Conservation (phyloP, 345 rosid species). For the Triadica sebifera region DNA sequence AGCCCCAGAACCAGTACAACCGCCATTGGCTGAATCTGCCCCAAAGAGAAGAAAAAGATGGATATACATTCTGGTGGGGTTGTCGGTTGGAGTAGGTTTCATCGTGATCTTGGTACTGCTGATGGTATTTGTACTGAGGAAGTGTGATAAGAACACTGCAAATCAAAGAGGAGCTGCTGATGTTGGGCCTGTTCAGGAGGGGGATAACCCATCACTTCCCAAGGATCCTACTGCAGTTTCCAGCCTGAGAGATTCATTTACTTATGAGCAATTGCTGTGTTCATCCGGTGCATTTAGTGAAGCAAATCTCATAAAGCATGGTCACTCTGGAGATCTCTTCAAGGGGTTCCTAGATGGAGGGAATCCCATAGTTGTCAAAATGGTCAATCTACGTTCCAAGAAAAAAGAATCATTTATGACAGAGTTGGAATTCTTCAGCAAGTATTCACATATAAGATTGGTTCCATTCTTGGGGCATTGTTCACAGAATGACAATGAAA, state of each 20-base stretch:
- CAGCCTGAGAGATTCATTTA: slow-evolving; percentile 21
- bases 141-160: slow-evolving; percentile 25
- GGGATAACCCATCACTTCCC: slow-evolving; percentile 26
- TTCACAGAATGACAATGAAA: slow-evolving; percentile 26
- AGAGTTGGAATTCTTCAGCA: slow-evolving; percentile 29
- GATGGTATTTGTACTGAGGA: slow-evolving; percentile 37
- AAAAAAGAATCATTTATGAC: slow-evolving; percentile 14
- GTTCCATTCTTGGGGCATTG: slow-evolving; percentile 34
- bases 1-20: neutral
- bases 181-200: slow-evolving; percentile 60
- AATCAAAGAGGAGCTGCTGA: slow-evolving; percentile 46
- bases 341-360: slow-evolving; percentile 25
- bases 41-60: slow-evolving; percentile 16
- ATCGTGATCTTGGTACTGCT: slow-evolving; percentile 34
- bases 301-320: slow-evolving; percentile 27
- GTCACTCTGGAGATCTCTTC: slow-evolving; percentile 37
- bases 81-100: slow-evolving; percentile 28
- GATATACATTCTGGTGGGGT: slow-evolving; percentile 29
- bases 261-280: slow-evolving; percentile 21
- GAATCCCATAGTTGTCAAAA: slow-evolving; percentile 21
- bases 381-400: slow-evolving; percentile 7
- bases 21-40: slow-evolving; percentile 4
- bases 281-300: slow-evolving; percentile 22
- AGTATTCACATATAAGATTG: slow-evolving; percentile 26
- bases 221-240: slow-evolving; percentile 16